These are phyloP conservation scores for Pouteria glomerata DNA, from an alignment of 148 eudicot genomes.

Conservation along the genomic window DNA sequence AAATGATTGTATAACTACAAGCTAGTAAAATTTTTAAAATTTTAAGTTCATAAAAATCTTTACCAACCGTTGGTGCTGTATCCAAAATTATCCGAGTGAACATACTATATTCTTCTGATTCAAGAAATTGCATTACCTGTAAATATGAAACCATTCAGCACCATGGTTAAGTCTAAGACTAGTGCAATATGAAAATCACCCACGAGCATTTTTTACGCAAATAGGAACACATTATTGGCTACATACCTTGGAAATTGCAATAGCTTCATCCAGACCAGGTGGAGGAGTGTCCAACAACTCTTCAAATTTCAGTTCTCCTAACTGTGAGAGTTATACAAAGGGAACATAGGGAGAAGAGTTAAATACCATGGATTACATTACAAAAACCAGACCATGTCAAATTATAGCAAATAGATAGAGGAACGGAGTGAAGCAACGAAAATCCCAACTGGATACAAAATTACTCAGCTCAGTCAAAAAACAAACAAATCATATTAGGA, in stretches of 20 bases:
- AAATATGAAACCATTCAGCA: neutral
- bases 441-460: neutral
- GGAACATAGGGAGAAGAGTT: neutral
- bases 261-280: slow-evolving; percentile 88
- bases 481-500: neutral
- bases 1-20: neutral
- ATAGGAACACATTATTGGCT: neutral
- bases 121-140: slow-evolving; percentile 88
- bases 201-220: neutral
- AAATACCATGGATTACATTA: slow-evolving; percentile 1
- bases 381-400: neutral
- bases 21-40: neutral
- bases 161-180: neutral
- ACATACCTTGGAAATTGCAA: slow-evolving; percentile 77
- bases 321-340: slow-evolving; percentile 17
- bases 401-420: neutral
- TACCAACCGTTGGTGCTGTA: slow-evolving; percentile 81
- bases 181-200: neutral
- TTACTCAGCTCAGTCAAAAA: neutral
- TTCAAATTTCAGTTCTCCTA: slow-evolving; percentile 85
- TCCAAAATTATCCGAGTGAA: slow-evolving; percentile 86
- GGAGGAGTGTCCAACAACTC: slow-evolving; percentile 91
- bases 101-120: slow-evolving; percentile 66
- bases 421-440: neutral
- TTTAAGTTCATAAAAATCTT: neutral